Percentiles rank a stretch among this genome's conserved stretches.
Conservation (phyloP, 2,329 filamentous ascomycete species). For the Xylaria sp. region DNA sequence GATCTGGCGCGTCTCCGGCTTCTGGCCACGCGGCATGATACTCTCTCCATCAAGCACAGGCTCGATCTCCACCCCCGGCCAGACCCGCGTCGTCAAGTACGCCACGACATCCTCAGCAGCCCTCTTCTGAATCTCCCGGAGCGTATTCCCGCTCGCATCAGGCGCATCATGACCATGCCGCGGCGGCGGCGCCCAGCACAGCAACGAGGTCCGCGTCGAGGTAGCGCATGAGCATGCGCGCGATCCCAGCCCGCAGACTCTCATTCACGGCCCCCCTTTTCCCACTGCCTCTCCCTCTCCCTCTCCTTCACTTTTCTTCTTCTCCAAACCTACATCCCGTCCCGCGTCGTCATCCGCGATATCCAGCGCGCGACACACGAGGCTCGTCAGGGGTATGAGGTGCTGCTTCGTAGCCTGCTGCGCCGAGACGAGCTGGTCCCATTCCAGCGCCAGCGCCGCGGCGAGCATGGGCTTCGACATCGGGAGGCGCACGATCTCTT, state of each 20-base stretch:
- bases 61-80: slow-evolving; percentile 79
- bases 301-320: background rate
- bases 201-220: slow-evolving; percentile 88
- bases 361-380: slow-evolving; percentile 83
- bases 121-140: slow-evolving; percentile 75
- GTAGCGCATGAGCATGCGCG: slow-evolving; percentile 77
- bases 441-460: slow-evolving; percentile 86
- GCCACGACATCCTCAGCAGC: slow-evolving; percentile 73
- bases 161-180: slow-evolving; percentile 53
- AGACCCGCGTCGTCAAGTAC: slow-evolving; percentile 74
- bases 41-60: slow-evolving; percentile 81
- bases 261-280: slow-evolving; percentile 39
- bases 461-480: slow-evolving; percentile 80
- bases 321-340: slow-evolving; percentile 43
- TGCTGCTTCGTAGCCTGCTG: slow-evolving; percentile 86
- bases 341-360: slow-evolving; percentile 70
- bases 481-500: slow-evolving; percentile 74
- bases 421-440: slow-evolving; percentile 82
- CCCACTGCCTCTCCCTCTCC: background rate
- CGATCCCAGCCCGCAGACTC: slow-evolving; percentile 66
- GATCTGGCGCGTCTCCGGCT: slow-evolving; percentile 74
- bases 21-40: slow-evolving; percentile 78
- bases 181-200: slow-evolving; percentile 79
- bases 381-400: slow-evolving; percentile 86
- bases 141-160: slow-evolving; percentile 52